Conservation (phyloP, 148 eudicot species). For the Camellia japonica region DNA sequence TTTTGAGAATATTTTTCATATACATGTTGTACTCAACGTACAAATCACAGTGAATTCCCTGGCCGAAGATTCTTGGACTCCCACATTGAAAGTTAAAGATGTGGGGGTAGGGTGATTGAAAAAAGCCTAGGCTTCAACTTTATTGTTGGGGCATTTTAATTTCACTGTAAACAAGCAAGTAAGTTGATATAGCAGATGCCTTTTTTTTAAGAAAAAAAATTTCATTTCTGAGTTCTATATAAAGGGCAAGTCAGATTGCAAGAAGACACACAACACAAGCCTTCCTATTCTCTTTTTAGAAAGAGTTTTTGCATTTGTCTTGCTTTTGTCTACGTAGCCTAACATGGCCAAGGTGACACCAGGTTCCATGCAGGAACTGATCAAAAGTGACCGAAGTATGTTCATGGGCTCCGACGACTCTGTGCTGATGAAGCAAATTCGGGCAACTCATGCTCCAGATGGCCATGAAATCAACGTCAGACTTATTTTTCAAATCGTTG, state of each 20-base stretch:
- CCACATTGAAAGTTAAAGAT: not conserved
- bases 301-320: not conserved
- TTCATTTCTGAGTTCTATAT: conserved; percentile 5
- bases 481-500: conserved; percentile 27
- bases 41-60: not conserved
- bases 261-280: conserved; percentile 10
- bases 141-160: not conserved
- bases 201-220: too few relatives aligned
- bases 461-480: conserved; percentile 21
- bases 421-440: conserved; percentile 26
- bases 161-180: conserved; percentile 14
- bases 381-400: conserved; percentile 18
- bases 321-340: not conserved
- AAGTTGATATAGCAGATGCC: not conserved
- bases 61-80: not conserved
- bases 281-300: too few relatives aligned
- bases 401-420: conserved; percentile 26
- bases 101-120: not conserved
- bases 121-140: conserved; percentile 3
- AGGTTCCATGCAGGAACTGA: conserved; percentile 20
- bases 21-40: too few relatives aligned
- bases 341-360: conserved; percentile 6
- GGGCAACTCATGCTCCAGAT: conserved; percentile 35
- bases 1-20: too few relatives aligned
- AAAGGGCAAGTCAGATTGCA: conserved; percentile 3